phyloP scores from a whole-genome alignment of 192 early-diverging fungal genomes.

The Gigaspora rosea region DNA sequence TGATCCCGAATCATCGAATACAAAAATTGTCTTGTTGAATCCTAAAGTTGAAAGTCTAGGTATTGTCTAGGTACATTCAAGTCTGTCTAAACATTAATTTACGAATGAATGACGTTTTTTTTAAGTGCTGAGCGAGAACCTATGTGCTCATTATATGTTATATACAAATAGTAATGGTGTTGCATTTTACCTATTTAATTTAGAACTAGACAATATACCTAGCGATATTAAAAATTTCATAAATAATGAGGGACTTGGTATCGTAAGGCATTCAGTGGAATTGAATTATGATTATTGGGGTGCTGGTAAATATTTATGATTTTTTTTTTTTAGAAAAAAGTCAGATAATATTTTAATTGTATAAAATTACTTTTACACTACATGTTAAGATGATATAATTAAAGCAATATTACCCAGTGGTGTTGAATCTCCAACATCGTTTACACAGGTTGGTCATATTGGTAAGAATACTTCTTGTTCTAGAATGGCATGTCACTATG shows the following conservation, averaged over 20 bases:
- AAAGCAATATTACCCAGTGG: slow-evolving; percentile 83
- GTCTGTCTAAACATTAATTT: not conserved
- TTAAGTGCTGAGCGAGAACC: not conserved
- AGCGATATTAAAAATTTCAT: slow-evolving; percentile 51
- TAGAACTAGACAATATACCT: slow-evolving; percentile 53
- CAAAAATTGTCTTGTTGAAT: slow-evolving; percentile 50
- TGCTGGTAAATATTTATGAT: slow-evolving; percentile 54
- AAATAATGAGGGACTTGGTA: slow-evolving; percentile 47
- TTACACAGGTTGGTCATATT: slow-evolving; percentile 90
- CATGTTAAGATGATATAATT: slow-evolving; percentile 77
- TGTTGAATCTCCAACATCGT: slow-evolving; percentile 80
- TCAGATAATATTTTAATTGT: not conserved
- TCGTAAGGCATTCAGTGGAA: slow-evolving; percentile 57
- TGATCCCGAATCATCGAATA: slow-evolving; percentile 55
- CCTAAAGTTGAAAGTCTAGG: slow-evolving; percentile 45
- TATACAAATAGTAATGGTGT: not conserved
- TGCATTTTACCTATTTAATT: slow-evolving; percentile 10
- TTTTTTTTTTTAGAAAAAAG: not conserved
- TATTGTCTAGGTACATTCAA: not conserved
- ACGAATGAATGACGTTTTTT: slow-evolving; percentile 2
- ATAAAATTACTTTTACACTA: not conserved
- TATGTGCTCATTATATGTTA: not conserved
- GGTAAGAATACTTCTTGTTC: slow-evolving; percentile 55
- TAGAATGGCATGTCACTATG: too few species aligned
- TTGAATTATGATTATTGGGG: slow-evolving; percentile 90